Percentiles rank a stretch among this genome's conserved stretches.
Evolutionary conservation across 2,329 filamentous ascomycete species (phyloP).

Genomic region (Penicillium sp.): DNA sequence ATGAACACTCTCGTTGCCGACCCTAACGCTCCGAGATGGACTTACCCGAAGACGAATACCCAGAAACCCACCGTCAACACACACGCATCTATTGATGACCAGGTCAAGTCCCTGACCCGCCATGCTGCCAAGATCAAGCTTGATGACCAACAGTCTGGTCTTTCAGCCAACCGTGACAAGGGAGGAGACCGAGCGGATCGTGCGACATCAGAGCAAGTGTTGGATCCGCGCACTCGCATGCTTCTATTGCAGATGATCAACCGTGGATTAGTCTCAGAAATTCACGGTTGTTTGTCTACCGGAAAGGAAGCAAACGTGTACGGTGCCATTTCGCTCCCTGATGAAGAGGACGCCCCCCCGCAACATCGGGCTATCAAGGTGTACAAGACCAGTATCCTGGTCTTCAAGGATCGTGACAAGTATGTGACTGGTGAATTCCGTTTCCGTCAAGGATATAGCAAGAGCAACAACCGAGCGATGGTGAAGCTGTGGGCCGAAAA

Average conservation of each 20-base stretch:
- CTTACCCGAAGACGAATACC: conserved; percentile 70
- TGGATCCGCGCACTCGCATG: conserved; percentile 93
- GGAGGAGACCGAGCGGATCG: conserved; percentile 79
- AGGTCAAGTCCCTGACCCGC: conserved; percentile 78
- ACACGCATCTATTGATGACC: conserved; percentile 77
- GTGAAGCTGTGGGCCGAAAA: conserved; percentile 99
- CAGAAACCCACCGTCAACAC: conserved; percentile 82
- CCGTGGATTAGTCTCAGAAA: conserved; percentile 80
- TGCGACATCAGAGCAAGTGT: conserved; percentile 89
- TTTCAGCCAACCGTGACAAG: conserved; percentile 50
- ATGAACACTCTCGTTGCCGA: conserved; percentile 57
- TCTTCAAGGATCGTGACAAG: conserved; percentile 96
- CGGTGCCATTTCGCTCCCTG: conserved; percentile 70
- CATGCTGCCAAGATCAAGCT: conserved; percentile 85
- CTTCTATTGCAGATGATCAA: conserved; percentile 96
- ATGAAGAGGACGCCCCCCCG: conserved; percentile 52
- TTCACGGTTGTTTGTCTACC: conserved; percentile 93
- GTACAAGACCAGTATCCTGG: conserved; percentile 96
- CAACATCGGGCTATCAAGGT: conserved; percentile 91
- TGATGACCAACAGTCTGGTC: conserved; percentile 60
- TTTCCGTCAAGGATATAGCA: conserved; percentile 88
- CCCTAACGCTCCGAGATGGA: conserved; percentile 52
- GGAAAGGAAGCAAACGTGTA: conserved; percentile 99
- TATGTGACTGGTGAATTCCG: conserved; percentile 95
- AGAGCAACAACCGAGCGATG: conserved; percentile 94